Base-by-base conservation (phyloP, 495 filamentous ascomycete species). In the Penicillium bialowiezense region DNA sequence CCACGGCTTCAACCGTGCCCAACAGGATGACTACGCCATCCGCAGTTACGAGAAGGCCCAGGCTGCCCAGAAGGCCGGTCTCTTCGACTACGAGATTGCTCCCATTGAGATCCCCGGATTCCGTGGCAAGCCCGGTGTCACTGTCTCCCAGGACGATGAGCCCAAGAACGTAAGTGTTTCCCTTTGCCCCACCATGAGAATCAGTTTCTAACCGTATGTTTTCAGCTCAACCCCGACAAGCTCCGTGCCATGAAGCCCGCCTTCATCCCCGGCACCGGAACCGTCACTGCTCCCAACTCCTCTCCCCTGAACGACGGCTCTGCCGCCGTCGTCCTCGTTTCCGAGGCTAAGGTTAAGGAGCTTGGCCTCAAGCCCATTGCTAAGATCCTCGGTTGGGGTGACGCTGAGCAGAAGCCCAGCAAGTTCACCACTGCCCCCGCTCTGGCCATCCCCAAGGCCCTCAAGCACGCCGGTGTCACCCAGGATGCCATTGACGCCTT, bases 211-310 rank as follows among this genome's bases (percentile, higher is more conserved):
- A 32, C 29, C n/a, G 3, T 32, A 3, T 32, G 44, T 50, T 51
- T 44, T 13, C 40, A 85, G 78, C 89, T 98, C 55, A 98, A 98
- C 75, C 81, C 87, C 52, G 85, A 91, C 43, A 97, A 97, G 72
- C 83, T 96, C 13, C 85, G 83, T 65, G 73, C 80, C 36, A 87
- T 96, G 58, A 87, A 87, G 63, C 88, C 93, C 40, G 87, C 84
- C 31, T 97, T 97, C 77, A 82, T 87, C 52, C 81, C 91, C 39
- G 83, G 80, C 34, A 66, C 69, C 29, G 91, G 91, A 51, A 96
- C 90, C 44, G 90, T 98, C 49, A 98, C 93, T 8, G 90, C 93
- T n/a, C 90, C 93, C 47, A 98, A 98, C 72, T 95, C 93, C 9
- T 92, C 92, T 1, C 93, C 93, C 19, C 79, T 98, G 59, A 95